phyloP scores from a whole-genome alignment of 2,329 filamentous ascomycete genomes.

The Colletotrichum sublineola region DNA sequence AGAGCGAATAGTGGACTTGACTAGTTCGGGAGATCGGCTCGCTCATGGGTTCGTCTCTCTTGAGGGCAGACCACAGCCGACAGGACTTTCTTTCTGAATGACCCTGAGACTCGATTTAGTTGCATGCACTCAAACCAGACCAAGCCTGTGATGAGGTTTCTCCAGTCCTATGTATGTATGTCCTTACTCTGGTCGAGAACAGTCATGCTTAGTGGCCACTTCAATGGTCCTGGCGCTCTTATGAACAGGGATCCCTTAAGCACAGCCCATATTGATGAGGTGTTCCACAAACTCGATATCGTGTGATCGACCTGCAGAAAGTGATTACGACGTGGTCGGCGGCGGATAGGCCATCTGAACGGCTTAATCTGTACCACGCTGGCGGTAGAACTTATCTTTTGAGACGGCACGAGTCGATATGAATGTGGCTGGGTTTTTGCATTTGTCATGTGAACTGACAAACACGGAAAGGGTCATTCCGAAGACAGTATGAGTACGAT shows the following conservation, averaged over 20 bases:
- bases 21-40: background rate
- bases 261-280: conserved; percentile 1
- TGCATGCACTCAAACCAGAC: background rate
- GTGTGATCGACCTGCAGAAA: no score
- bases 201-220: background rate
- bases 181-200: background rate
- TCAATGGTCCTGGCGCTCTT: background rate
- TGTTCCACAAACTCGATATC: background rate
- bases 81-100: background rate
- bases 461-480: background rate
- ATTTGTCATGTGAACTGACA: background rate
- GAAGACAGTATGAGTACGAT: no score
- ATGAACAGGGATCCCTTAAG: background rate
- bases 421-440: no score
- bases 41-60: background rate
- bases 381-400: no score
- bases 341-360: no score
- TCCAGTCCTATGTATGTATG: no score
- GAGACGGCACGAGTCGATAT: no score
- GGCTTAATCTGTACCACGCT: no score
- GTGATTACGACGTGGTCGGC: no score
- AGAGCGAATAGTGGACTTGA: background rate
- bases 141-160: background rate
- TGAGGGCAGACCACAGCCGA: background rate
- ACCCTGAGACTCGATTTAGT: background rate